Evolutionary conservation across 768 basidiomycete species (phyloP).

Genomic region (Paxillus ammoniavirescens): DNA sequence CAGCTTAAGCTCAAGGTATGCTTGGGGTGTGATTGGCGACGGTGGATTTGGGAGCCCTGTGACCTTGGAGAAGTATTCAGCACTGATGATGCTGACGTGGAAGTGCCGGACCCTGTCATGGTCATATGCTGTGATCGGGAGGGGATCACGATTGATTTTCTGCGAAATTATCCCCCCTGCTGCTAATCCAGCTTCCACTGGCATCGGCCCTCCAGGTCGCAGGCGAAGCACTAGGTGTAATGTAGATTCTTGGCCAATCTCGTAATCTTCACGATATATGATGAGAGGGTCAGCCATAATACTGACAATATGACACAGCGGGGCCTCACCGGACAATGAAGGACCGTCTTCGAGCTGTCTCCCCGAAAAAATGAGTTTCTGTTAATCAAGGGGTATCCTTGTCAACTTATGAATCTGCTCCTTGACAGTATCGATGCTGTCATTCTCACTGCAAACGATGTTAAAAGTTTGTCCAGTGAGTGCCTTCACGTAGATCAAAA

Average conservation of each 20-base stretch:
- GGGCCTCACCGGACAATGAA: conserved; percentile 1
- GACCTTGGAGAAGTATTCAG: conserved; percentile 9
- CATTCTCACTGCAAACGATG: conserved; percentile 79
- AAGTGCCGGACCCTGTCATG: conserved; percentile 1
- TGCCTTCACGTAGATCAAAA: conserved; percentile 83
- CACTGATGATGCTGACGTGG: conserved; percentile 16
- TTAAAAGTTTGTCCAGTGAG: conserved; percentile 84
- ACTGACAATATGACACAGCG: too few relatives aligned
- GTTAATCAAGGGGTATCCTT: conserved; percentile 73
- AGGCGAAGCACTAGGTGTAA: conserved; percentile 35
- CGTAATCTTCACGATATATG: conserved; percentile 44
- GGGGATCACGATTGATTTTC: conserved; percentile 20
- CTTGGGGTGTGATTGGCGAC: conserved; percentile 10
- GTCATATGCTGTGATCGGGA: conserved; percentile 18
- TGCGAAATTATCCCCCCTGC: conserved; percentile 21
- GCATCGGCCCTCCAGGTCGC: conserved; percentile 35
- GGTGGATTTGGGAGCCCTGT: conserved; percentile 14
- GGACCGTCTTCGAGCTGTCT: conserved; percentile 74
- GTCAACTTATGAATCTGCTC: too few relatives aligned
- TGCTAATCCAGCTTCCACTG: conserved; percentile 40
- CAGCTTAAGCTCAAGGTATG: conserved; percentile 10
- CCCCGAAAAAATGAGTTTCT: conserved; percentile 81
- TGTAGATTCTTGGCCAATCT: conserved; percentile 72
- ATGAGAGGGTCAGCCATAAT: background rate
- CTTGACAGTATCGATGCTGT: too few relatives aligned